phyloP scores from a whole-genome alignment of 352 stramenopile genomes.

The Peronospora belbahrii region DNA sequence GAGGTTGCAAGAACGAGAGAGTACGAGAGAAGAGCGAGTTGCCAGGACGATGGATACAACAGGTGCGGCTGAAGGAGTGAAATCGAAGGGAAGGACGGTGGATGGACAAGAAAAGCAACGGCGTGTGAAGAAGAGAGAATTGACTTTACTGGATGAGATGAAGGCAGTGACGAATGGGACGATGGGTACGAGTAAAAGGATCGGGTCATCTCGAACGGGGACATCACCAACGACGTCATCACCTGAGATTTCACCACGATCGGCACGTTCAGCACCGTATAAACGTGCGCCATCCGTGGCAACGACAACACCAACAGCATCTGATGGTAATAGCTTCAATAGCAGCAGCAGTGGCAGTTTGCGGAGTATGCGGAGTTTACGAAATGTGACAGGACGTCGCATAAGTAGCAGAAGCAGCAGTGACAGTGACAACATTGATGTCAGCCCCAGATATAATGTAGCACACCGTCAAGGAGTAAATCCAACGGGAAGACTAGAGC shows the following conservation, averaged over 20 bases:
- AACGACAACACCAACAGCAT: slow-evolving; percentile 16
- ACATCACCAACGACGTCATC: slow-evolving; percentile 55
- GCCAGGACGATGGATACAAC: too few relatives aligned
- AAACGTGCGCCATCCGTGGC: slow-evolving; percentile 24
- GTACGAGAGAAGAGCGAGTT: too few relatives aligned
- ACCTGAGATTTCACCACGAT: slow-evolving; percentile 38
- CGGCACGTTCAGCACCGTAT: slow-evolving; percentile 23
- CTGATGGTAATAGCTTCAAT: slow-evolving; percentile 22
- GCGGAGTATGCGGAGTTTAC: slow-evolving; percentile 20
- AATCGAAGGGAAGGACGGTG: background rate
- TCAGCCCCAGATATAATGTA: slow-evolving; percentile 9
- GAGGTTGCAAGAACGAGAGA: slow-evolving; percentile 25
- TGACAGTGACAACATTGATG: slow-evolving; percentile 24
- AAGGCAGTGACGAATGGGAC: slow-evolving; percentile 13
- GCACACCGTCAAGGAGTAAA: background rate
- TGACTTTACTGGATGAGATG: slow-evolving; percentile 29
- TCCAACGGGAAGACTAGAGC: slow-evolving; percentile 38
- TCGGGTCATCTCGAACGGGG: slow-evolving; percentile 22
- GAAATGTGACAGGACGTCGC: slow-evolving; percentile 22
- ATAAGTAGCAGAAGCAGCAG: slow-evolving; percentile 21
- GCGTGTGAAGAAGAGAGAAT: slow-evolving; percentile 27
- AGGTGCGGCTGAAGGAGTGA: background rate
- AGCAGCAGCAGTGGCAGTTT: slow-evolving; percentile 27
- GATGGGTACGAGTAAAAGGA: slow-evolving; percentile 26
- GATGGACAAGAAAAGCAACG: slow-evolving; percentile 5